Evolutionary conservation across 2,329 filamentous ascomycete species (phyloP).

Genomic region (Diaporthe longicolla): DNA sequence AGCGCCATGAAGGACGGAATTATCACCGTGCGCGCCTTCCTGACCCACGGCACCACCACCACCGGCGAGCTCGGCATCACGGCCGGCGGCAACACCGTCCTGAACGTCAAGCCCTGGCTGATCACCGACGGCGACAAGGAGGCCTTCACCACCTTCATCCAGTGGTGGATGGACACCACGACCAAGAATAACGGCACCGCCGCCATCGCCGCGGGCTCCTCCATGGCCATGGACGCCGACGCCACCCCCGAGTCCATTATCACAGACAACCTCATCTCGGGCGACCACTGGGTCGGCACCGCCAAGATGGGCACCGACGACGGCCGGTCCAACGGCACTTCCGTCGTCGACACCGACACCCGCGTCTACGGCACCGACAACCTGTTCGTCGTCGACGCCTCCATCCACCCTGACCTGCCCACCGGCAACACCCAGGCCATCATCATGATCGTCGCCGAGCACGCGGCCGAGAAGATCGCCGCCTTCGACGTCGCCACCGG

Average conservation of each 20-base stretch:
- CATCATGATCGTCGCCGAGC: conserved; percentile 57
- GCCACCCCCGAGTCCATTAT: conserved; percentile 29
- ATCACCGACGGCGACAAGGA: conserved; percentile 45
- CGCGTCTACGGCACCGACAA: conserved; percentile 73
- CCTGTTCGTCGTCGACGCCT: conserved; percentile 73
- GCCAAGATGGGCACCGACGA: conserved; percentile 69
- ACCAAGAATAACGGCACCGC: conserved; percentile 16
- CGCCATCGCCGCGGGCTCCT: background rate
- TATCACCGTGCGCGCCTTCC: conserved; percentile 45
- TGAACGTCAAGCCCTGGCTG: conserved; percentile 46
- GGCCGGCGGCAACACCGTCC: conserved; percentile 45
- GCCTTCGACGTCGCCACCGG: conserved; percentile 15
- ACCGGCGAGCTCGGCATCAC: conserved; percentile 46
- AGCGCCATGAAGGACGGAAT: conserved; percentile 42
- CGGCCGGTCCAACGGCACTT: conserved; percentile 61
- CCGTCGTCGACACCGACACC: conserved; percentile 70
- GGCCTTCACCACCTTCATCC: conserved; percentile 39
- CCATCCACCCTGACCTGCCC: conserved; percentile 74
- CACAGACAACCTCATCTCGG: conserved; percentile 13
- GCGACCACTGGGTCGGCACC: conserved; percentile 55
- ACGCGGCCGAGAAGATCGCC: conserved; percentile 49
- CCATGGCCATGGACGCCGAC: conserved; percentile 9
- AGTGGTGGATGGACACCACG: conserved; percentile 41
- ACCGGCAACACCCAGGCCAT: conserved; percentile 71
- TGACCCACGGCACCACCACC: conserved; percentile 48